Percentiles rank a stretch among this genome's conserved stretches.
phyloP scores from a whole-genome alignment of 2,329 filamentous ascomycete species.

The Paracorniculantispora psalliotae region DNA sequence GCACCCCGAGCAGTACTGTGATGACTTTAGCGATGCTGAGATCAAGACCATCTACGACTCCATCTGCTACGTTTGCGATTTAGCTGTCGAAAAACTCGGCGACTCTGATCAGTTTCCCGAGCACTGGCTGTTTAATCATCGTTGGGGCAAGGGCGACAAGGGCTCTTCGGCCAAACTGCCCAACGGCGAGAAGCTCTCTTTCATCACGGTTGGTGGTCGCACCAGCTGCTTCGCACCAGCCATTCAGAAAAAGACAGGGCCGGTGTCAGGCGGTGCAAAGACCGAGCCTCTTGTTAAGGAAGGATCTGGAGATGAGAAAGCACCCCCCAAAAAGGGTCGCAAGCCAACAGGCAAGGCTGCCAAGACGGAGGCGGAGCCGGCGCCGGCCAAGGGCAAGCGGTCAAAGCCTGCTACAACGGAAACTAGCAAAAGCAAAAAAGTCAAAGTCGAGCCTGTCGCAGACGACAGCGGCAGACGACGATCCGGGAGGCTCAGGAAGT shows the following conservation, averaged over 20 bases:
- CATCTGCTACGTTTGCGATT: constrained; percentile 74
- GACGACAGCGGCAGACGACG: constrained; percentile 20
- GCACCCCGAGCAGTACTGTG: constrained; percentile 89
- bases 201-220: constrained; percentile 82
- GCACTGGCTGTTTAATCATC: constrained; percentile 81
- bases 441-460: constrained; percentile 1
- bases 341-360: constrained; percentile 17
- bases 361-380: constrained; percentile 17
- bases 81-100: constrained; percentile 70
- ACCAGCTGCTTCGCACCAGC: constrained; percentile 85
- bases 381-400: constrained; percentile 20
- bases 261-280: constrained; percentile 37
- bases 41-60: constrained; percentile 66
- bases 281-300: constrained; percentile 33
- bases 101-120: constrained; percentile 81
- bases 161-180: constrained; percentile 62
- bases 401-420: constrained; percentile 8
- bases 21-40: constrained; percentile 70
- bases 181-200: constrained; percentile 78
- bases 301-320: constrained; percentile 23
- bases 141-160: constrained; percentile 89
- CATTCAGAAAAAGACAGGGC: constrained; percentile 73
- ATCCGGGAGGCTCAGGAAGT: constrained; percentile 25
- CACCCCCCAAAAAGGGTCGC: constrained; percentile 21
- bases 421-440: constrained; percentile 21